phyloP scores from a whole-genome alignment of 768 basidiomycete species.

The Kwoniella mangroviensis region DNA sequence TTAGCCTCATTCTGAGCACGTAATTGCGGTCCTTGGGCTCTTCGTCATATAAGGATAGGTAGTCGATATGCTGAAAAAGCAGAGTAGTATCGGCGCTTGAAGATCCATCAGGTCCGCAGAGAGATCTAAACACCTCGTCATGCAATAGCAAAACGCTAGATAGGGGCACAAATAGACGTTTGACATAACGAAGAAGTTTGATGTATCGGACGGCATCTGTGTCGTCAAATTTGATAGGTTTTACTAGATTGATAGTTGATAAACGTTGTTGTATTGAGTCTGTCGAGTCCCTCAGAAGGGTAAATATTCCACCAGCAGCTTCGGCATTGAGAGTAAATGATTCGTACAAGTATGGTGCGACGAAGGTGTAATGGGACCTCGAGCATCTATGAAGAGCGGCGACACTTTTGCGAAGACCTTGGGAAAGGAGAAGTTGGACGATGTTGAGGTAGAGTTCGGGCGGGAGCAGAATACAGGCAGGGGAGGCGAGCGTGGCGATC shows the following conservation, averaged over 20 bases:
- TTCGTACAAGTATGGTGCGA: neutral
- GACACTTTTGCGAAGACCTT: neutral
- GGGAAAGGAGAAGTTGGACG: neutral
- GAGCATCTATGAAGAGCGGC: neutral
- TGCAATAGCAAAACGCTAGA: too few species aligned
- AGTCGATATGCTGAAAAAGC: too few species aligned
- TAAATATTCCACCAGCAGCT: neutral
- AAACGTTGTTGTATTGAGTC: too few species aligned
- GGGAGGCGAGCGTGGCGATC: neutral
- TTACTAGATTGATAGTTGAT: neutral
- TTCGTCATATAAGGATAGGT: too few species aligned
- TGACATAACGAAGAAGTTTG: neutral
- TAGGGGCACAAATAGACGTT: neutral
- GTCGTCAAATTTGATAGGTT: neutral
- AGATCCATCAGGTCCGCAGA: too few species aligned
- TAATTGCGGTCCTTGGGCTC: too few species aligned
- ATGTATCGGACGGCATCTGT: neutral
- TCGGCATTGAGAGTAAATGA: neutral
- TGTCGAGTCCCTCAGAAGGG: too few species aligned
- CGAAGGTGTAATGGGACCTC: neutral
- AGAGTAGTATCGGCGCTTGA: too few species aligned
- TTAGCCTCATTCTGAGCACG: too few species aligned
- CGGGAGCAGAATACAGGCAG: neutral
- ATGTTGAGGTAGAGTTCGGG: neutral
- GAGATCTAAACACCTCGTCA: too few species aligned